These are phyloP conservation scores for Omphalotus olearius DNA, from an alignment of 1,284 basidiomycete species.

Conservation along the genomic window DNA sequence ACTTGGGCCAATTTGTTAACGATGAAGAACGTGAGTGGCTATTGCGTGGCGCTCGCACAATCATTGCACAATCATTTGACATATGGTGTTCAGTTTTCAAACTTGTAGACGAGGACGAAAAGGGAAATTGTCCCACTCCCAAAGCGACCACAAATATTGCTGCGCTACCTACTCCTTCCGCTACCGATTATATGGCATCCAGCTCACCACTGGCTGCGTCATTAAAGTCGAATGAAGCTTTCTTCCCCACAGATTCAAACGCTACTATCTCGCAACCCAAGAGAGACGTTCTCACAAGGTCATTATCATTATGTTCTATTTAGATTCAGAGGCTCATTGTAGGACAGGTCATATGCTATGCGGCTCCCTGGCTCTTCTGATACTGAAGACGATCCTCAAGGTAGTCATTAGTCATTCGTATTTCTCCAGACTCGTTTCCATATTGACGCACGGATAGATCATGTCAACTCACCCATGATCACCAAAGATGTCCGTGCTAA, in stretches of 20 bases:
- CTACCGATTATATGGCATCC: background rate
- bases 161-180: background rate
- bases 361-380: background rate
- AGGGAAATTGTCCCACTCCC: background rate
- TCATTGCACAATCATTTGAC: background rate
- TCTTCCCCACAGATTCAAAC: background rate
- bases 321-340: background rate
- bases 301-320: background rate
- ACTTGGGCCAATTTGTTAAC: background rate
- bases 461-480: background rate
- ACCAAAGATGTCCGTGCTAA: background rate
- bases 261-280: background rate
- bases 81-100: background rate
- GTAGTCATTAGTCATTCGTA: background rate
- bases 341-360: background rate
- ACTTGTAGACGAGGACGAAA: background rate
- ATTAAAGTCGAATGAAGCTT: background rate
- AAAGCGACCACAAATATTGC: background rate
- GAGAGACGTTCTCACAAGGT: background rate
- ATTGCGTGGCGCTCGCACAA: no score
- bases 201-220: background rate
- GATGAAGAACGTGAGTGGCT: conserved; percentile 7
- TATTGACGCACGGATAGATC: no score
- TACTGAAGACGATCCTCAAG: background rate
- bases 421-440: no score